Percentiles rank a stretch among this genome's conserved stretches.
phyloP scores from a whole-genome alignment of 768 basidiomycete species.

The Galerina marginata region DNA sequence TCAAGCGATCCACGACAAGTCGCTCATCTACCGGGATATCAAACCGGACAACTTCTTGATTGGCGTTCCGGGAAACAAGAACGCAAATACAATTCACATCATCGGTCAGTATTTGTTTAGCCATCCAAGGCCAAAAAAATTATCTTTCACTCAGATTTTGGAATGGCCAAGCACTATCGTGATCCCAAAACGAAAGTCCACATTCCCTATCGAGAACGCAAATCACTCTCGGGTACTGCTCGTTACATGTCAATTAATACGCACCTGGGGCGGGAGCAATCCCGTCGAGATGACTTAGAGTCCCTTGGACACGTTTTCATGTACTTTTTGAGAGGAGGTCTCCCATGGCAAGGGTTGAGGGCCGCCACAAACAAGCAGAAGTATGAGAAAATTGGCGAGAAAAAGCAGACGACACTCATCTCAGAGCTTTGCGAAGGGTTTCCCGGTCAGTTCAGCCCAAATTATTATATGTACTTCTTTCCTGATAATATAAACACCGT shows the following conservation, averaged over 20 bases:
- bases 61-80: slow-evolving; percentile 91
- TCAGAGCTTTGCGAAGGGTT: slow-evolving; percentile 95
- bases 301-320: slow-evolving; percentile 99
- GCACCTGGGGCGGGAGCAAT: slow-evolving; percentile 94
- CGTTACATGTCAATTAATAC: slow-evolving; percentile 99
- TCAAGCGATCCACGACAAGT: slow-evolving; percentile 98
- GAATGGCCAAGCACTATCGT: slow-evolving; percentile 99
- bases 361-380: slow-evolving; percentile 99
- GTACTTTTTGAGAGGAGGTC: slow-evolving; percentile 95
- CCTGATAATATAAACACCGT: not conserved
- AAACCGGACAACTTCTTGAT: slow-evolving; percentile 99
- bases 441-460: slow-evolving; percentile 66
- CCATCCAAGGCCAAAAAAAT: not conserved
- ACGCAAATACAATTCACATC: slow-evolving; percentile 84
- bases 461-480: not conserved
- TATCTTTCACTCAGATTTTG: slow-evolving; percentile 71
- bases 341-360: slow-evolving; percentile 97
- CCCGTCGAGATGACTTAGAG: slow-evolving; percentile 94
- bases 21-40: slow-evolving; percentile 97
- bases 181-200: slow-evolving; percentile 98
- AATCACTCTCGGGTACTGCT: slow-evolving; percentile 94
- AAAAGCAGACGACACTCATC: slow-evolving; percentile 94
- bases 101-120: slow-evolving; percentile 62
- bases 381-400: slow-evolving; percentile 99
- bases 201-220: slow-evolving; percentile 99